Conservation (phyloP, 192 early-diverging fungal genomes). For the Coemansia sp. region DNA sequence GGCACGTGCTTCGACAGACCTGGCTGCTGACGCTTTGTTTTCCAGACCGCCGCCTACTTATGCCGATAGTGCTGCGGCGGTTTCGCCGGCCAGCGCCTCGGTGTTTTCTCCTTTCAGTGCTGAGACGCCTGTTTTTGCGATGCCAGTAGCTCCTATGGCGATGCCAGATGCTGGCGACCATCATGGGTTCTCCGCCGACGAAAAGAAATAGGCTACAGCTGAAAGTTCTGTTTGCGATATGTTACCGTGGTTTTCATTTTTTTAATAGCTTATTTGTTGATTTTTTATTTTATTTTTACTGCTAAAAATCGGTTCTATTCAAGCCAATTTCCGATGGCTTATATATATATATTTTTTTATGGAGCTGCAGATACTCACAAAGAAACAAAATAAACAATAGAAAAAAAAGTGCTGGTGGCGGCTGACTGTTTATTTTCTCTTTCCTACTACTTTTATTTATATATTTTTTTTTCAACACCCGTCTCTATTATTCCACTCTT, state of each 20-base stretch:
- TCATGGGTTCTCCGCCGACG: conserved; percentile 1
- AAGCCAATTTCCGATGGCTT: background rate
- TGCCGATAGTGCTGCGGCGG: background rate
- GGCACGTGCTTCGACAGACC: background rate
- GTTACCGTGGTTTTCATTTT: background rate
- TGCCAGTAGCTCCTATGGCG: background rate
- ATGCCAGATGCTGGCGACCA: background rate
- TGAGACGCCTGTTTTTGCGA: too few species aligned
- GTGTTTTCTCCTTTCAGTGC: background rate
- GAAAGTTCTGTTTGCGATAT: background rate
- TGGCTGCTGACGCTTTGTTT: background rate
- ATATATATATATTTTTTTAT: background rate
- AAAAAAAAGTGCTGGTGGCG: too few species aligned
- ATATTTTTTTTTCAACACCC: too few species aligned
- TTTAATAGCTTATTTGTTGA: too few species aligned
- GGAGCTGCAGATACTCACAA: background rate
- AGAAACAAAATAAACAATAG: too few species aligned
- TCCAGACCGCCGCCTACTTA: background rate
- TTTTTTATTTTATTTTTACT: too few species aligned
- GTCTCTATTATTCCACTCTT: too few species aligned
- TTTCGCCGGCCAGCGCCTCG: background rate
- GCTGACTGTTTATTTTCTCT: too few species aligned
- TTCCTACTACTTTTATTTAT: too few species aligned
- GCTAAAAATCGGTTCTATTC: too few species aligned
- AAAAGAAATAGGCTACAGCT: background rate